phyloP scores from a whole-genome alignment of 495 filamentous ascomycete species.

The Friedmanniomyces simplex region DNA sequence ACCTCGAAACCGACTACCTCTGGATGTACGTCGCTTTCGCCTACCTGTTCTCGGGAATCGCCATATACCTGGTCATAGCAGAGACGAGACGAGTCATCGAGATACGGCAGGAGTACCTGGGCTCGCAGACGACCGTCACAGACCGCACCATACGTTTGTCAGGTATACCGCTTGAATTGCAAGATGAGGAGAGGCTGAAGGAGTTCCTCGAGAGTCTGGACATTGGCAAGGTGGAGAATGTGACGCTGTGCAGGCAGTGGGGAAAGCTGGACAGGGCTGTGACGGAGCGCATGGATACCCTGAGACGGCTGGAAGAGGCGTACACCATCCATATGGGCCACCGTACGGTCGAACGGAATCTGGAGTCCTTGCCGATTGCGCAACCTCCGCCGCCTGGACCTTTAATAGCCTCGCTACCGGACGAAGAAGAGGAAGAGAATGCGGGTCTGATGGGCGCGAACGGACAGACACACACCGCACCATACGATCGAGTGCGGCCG shows the following conservation, averaged over 20 bases:
- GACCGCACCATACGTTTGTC: constrained; percentile 88
- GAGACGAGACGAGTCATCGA: constrained; percentile 77
- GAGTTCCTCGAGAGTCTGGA: constrained; percentile 76
- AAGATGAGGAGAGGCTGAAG: constrained; percentile 73
- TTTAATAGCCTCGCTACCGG: constrained; percentile 24
- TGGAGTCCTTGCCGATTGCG: constrained; percentile 41
- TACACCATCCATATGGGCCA: constrained; percentile 64
- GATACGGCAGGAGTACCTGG: constrained; percentile 81
- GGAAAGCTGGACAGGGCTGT: constrained; percentile 67
- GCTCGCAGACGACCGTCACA: constrained; percentile 83
- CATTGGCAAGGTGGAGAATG: constrained; percentile 87
- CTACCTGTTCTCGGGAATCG: constrained; percentile 76
- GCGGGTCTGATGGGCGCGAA: constrained; percentile 43
- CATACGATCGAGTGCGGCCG: constrained; percentile 47
- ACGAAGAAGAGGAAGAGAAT: constrained; percentile 36
- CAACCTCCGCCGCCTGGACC: constrained; percentile 38
- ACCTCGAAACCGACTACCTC: constrained; percentile 48
- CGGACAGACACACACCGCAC: constrained; percentile 33
- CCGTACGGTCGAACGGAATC: constrained; percentile 38
- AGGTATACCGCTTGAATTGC: constrained; percentile 70
- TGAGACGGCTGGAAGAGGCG: constrained; percentile 71
- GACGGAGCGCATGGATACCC: constrained; percentile 48
- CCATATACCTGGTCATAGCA: constrained; percentile 68
- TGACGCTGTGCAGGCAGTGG: constrained; percentile 85
- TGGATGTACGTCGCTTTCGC: constrained; percentile 90